Base-by-base conservation (phyloP, 2,329 filamentous ascomycete genomes). In the Saccharata proteae region DNA sequence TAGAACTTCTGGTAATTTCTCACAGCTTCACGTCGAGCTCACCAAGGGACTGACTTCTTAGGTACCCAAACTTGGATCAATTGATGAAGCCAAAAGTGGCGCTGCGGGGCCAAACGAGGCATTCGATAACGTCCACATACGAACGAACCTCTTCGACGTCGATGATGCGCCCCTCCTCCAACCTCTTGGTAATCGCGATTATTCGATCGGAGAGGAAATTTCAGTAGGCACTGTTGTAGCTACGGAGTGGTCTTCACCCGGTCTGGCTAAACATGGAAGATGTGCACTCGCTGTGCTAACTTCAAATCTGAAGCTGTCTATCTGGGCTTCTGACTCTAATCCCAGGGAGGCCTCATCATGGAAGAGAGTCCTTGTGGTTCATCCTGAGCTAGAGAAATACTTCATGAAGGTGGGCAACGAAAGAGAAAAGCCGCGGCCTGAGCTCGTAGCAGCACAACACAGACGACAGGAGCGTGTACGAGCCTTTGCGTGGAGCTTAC, bases 131-230 rank as follows among this genome's bases (percentile, higher is more conserved):
- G 42, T 58, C 13, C 43, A 52, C 16, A 49, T 76, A 34, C 57
- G 58, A 25, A 59, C 59, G 32, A 70, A 69, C 40, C 45, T 59
- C 32, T 76, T 74, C 46, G 65, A 63, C 2, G 44, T 52, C 8
- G 48, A 54, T 5, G 71, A 76, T 43, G 37, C 62, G 2, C 56
- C 59, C 4, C 39, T 54, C 13, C 59, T 62, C 30, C 47, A 61
- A 8, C 62, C 67, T 7, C 57, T 64, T 11, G 53, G 58, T 9
- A 56, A 63, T 17, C 43, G 55, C 10, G 51, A 58, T 12, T 70
- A 67, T 43, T 74, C 71, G 0, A 44, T 74, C 15, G 72, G 69
- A 3, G 68, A 72, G 39, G 72, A 77, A 43, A 63, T 71, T 31
- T 74, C 71, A 0, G 43, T 53, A 2, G 67, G 67, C 37, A 54